phyloP scores from a whole-genome alignment of 176 grass and related monocot species.

The Guadua angustifolia region DNA sequence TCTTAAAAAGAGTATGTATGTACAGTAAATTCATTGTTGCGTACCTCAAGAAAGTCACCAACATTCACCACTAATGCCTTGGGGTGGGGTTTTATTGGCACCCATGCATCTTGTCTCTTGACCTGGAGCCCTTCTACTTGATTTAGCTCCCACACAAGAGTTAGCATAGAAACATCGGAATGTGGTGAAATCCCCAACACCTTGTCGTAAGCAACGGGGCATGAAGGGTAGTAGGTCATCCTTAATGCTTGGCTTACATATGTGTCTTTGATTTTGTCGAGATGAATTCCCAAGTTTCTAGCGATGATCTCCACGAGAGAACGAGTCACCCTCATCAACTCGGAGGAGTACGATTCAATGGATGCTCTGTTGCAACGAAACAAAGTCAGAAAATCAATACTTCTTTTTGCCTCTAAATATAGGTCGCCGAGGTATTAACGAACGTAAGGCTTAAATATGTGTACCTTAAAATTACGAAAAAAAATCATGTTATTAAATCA shows the following conservation, averaged over 20 bases:
- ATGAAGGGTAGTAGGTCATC: slow-evolving; percentile 53
- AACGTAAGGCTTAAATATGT: background rate
- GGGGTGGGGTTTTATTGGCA: slow-evolving; percentile 34
- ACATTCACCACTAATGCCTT: slow-evolving; percentile 49
- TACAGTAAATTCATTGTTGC: too few species aligned
- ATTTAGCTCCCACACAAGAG: slow-evolving; percentile 47
- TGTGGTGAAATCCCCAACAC: slow-evolving; percentile 50
- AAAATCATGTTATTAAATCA: too few species aligned
- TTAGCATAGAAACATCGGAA: slow-evolving; percentile 41
- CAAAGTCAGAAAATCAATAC: background rate
- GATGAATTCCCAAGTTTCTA: slow-evolving; percentile 30
- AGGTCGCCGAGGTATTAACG: too few species aligned
- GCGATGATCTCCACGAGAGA: slow-evolving; percentile 36
- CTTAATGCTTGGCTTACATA: slow-evolving; percentile 29
- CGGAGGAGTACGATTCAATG: slow-evolving; percentile 30
- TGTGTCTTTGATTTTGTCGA: slow-evolving; percentile 1
- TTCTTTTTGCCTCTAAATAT: too few species aligned
- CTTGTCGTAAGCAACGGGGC: slow-evolving; percentile 38
- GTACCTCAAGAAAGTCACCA: slow-evolving; percentile 54
- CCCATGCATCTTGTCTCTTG: slow-evolving; percentile 39
- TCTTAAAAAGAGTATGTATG: too few species aligned
- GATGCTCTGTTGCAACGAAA: slow-evolving; percentile 27
- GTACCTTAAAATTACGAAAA: background rate
- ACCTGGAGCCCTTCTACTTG: slow-evolving; percentile 46
- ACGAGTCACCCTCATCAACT: slow-evolving; percentile 34